Base-by-base conservation (phyloP, 371 early-diverging fungal genomes). In the Blakeslea trispora region DNA sequence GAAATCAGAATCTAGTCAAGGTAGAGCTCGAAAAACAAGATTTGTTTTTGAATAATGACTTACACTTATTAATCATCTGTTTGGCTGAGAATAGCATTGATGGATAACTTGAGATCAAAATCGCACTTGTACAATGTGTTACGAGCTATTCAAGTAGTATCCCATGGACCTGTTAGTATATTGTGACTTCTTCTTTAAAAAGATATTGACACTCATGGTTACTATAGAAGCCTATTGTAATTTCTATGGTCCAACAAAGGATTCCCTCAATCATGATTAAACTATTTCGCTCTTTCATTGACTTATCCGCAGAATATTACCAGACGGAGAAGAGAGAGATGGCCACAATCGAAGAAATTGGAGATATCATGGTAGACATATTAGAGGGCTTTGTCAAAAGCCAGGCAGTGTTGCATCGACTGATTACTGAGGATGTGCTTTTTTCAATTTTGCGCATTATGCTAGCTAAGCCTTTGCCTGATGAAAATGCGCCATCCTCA, bases 261-360 rank as follows among this genome's bases (percentile, higher is more conserved):
- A 72, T 81, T 51, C 81, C 81, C 19, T 68, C 71, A 3, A 62
- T 78, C 15, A 69, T 76, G 15, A 75, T 76, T 50, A 74, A 78
- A 53, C 47, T 77, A 5, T 76, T 76, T 41, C 63, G 79, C 23
- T 74, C 74, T 5, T 81, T 81, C 32, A 71, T 76, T 32, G 79
- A 77, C 42, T 50, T 78, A 34, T 64, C 76, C 6, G 40, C 61
- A 13, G 31, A 58, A 21, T 55, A 72, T 21, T 37, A 53, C 11
- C 45, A 40, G 31, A 23, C 32, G 10, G 31, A 43, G 28, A 49
- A 50, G 13, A 48, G 50, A 14, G 64, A 66, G 22, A 18, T 72
- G 45, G 64, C 61, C 3, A 64, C 66, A 10, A 51, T 65, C n/a
- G 55, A 60, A 4, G 72, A 71, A 5, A 61, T 61, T 2, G 69